These are phyloP conservation scores for Candida rishiriensis DNA, from an alignment of 805 yeast genomes.

Conservation along the genomic window DNA sequence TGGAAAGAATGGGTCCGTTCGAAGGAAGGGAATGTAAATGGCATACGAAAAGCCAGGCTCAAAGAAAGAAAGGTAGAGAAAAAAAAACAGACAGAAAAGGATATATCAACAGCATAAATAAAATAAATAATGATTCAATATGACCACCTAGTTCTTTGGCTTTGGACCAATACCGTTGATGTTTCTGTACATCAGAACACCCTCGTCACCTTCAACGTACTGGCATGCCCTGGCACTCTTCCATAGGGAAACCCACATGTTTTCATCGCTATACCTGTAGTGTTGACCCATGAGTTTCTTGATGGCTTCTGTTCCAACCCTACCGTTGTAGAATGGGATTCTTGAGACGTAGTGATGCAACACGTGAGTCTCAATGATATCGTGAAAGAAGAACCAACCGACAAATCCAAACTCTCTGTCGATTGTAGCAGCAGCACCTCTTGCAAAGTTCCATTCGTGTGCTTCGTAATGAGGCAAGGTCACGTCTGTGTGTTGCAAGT, in stretches of 20 bases:
- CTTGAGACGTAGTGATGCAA: conserved; percentile 80
- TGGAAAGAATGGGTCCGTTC: background rate
- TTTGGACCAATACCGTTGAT: conserved; percentile 53
- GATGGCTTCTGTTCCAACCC: conserved; percentile 73
- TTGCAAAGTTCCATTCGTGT: conserved; percentile 75
- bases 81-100: background rate
- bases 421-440: conserved; percentile 88
- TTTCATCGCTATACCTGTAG: conserved; percentile 62
- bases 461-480: conserved; percentile 76
- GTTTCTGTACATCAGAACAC: conserved; percentile 73
- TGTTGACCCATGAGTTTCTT: conserved; percentile 82
- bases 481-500: conserved; percentile 78
- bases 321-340: conserved; percentile 85
- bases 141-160: conserved; percentile 8
- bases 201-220: conserved; percentile 68
- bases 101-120: background rate
- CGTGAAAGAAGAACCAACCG: conserved; percentile 78
- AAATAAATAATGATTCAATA: background rate
- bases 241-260: conserved; percentile 68
- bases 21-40: background rate
- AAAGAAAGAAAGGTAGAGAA: background rate
- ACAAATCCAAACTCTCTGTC: conserved; percentile 80
- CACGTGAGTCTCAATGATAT: conserved; percentile 87
- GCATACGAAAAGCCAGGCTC: background rate
- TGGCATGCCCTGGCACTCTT: conserved; percentile 63